A percentile compares a stretch with the other conserved stretches of the same genome.
These are phyloP conservation scores for Chenopodium formosanum DNA, from an alignment of 148 eudicot species.

Conservation along the genomic window DNA sequence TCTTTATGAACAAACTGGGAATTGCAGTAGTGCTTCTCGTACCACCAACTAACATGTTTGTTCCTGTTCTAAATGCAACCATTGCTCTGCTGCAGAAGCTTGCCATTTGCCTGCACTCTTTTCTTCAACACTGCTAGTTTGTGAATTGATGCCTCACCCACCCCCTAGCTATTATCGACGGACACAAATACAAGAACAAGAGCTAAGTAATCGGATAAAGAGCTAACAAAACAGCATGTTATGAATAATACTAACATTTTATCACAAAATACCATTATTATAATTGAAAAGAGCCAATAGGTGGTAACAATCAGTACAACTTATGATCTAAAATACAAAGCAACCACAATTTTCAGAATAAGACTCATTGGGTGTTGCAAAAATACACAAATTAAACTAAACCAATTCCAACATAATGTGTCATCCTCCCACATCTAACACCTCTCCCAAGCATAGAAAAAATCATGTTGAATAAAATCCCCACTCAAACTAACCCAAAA, in stretches of 20 bases:
- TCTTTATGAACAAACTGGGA: not conserved
- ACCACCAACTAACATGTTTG: not conserved
- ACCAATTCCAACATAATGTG: not conserved
- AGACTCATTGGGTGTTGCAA: not conserved
- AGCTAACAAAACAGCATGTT: no score
- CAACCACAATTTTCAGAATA: not conserved
- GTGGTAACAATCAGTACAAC: not conserved
- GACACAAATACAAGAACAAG: not conserved
- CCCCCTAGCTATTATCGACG: not conserved
- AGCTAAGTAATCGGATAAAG: no score
- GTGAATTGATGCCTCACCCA: not conserved
- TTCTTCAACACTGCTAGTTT: not conserved
- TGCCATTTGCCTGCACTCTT: slow-evolving; percentile 16
- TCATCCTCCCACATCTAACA: not conserved
- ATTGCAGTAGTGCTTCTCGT: not conserved
- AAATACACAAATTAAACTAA: not conserved
- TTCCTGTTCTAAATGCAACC: slow-evolving; percentile 19
- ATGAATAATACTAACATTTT: no score
- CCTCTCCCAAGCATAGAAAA: no score
- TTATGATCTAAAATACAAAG: not conserved
- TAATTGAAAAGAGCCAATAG: no score
- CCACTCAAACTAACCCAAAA: no score
- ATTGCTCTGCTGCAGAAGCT: slow-evolving; percentile 11
- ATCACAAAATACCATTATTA: no score
- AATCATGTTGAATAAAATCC: not conserved